phyloP scores from a whole-genome alignment of 2,329 filamentous ascomycete genomes.

The Juglanconis sp. region DNA sequence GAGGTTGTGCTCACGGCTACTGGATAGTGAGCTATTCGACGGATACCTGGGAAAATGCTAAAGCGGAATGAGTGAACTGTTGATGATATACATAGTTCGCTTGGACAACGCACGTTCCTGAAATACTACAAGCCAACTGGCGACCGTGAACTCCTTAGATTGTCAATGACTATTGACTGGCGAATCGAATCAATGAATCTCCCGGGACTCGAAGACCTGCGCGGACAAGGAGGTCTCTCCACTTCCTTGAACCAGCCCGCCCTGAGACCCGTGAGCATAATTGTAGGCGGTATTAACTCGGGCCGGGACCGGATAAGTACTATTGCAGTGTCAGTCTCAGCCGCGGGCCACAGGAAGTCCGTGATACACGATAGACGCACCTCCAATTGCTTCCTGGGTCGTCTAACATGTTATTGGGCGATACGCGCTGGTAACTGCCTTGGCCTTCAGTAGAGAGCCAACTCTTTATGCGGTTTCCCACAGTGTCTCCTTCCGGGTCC shows the following conservation, averaged over 20 bases:
- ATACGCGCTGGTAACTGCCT: conserved; percentile 3
- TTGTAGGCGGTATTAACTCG: background rate
- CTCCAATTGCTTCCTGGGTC: conserved; percentile 2
- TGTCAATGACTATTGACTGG: too few species aligned
- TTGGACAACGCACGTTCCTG: too few species aligned
- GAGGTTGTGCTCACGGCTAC: too few species aligned
- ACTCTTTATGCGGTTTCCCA: background rate
- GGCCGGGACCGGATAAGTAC: background rate
- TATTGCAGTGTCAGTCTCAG: background rate
- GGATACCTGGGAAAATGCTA: too few species aligned
- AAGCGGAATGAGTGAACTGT: too few species aligned
- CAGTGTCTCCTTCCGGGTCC: background rate
- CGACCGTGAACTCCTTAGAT: too few species aligned
- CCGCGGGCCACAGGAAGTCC: background rate
- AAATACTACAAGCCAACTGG: too few species aligned
- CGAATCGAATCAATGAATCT: too few species aligned
- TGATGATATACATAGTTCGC: too few species aligned
- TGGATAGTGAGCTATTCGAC: too few species aligned
- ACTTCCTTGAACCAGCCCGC: background rate
- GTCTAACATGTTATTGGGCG: background rate
- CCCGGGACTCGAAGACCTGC: too few species aligned
- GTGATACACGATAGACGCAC: background rate
- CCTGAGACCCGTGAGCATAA: background rate
- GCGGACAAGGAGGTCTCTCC: too few species aligned
- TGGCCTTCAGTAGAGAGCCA: background rate